These are phyloP conservation scores for Aureobasidium mangrovei DNA, from an alignment of 2,329 filamentous ascomycete genomes.

Conservation along the genomic window DNA sequence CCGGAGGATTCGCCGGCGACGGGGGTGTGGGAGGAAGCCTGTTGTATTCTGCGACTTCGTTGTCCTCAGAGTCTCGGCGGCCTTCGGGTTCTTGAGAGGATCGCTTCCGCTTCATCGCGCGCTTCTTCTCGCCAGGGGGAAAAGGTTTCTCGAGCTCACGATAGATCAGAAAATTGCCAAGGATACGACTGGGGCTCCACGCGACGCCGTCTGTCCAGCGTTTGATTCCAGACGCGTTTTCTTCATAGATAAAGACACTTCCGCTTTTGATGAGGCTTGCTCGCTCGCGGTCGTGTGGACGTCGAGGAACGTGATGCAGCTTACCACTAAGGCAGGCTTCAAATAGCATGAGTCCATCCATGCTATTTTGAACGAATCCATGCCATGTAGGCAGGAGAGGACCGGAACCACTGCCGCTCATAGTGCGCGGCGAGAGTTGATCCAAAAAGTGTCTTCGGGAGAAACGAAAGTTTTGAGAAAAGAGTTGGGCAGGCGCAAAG, in stretches of 20 bases:
- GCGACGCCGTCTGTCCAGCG: conserved; percentile 87
- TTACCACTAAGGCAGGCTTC: conserved; percentile 66
- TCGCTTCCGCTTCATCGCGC: conserved; percentile 62
- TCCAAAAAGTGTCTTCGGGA: too few relatives aligned
- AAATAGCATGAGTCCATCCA: conserved; percentile 70
- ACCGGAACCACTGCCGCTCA: conserved; percentile 28
- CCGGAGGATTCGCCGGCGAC: conserved; percentile 23
- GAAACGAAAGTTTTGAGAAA: too few relatives aligned
- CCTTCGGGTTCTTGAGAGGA: conserved; percentile 45
- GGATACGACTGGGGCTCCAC: conserved; percentile 82
- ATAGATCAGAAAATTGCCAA: conserved; percentile 79
- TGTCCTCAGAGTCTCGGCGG: conserved; percentile 27
- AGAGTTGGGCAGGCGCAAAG: too few relatives aligned
- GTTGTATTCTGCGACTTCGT: conserved; percentile 20
- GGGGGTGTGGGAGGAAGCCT: conserved; percentile 28
- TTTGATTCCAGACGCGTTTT: conserved; percentile 83
- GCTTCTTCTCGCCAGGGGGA: conserved; percentile 75
- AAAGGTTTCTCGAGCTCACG: conserved; percentile 72
- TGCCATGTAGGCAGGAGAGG: conserved; percentile 32
- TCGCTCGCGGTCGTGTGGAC: conserved; percentile 80
- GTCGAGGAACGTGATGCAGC: conserved; percentile 66
- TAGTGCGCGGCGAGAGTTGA: conserved; percentile 16
- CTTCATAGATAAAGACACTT: conserved; percentile 84
- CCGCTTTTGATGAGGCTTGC: conserved; percentile 70
- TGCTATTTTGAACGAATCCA: conserved; percentile 32